Evolutionary conservation across 2,329 filamentous ascomycete species (phyloP).

Genomic region (Fusarium sp.): DNA sequence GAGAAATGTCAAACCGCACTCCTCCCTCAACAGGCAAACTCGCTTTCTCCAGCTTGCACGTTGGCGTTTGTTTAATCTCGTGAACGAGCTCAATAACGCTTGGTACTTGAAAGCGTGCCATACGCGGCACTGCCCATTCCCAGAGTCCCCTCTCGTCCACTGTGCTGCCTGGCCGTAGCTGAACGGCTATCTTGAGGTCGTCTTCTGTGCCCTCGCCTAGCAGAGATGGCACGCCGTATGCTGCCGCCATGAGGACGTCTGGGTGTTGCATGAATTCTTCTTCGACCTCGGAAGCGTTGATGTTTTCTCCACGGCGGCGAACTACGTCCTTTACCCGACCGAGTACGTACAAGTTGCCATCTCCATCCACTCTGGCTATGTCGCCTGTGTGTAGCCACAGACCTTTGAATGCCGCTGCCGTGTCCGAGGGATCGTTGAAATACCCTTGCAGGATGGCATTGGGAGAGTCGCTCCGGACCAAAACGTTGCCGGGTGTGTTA

Average conservation of each 20-base stretch:
- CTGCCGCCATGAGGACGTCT: slow-evolving; percentile 17
- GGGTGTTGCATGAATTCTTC: slow-evolving; percentile 26
- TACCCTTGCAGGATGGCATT: not conserved
- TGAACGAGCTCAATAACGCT: not conserved
- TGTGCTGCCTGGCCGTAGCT: not conserved
- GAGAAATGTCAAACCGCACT: not conserved
- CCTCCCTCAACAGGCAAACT: not conserved
- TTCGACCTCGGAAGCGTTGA: slow-evolving; percentile 21
- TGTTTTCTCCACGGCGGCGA: slow-evolving; percentile 18
- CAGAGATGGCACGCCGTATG: not conserved
- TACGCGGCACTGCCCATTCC: not conserved
- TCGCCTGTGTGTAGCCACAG: not conserved
- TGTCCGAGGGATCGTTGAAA: not conserved
- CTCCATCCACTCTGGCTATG: not conserved
- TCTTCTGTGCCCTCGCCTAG: not conserved
- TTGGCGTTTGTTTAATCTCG: not conserved
- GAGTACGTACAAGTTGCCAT: not conserved
- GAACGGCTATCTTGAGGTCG: not conserved
- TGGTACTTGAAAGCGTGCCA: not conserved
- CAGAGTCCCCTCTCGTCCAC: not conserved
- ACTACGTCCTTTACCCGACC: slow-evolving; percentile 17
- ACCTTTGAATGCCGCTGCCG: not conserved
- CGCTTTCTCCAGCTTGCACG: not conserved
- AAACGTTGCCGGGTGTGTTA: not conserved
- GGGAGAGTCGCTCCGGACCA: not conserved